phyloP scores from a whole-genome alignment of 2,329 filamentous ascomycete species.

The Trichoderma endophyticum region DNA sequence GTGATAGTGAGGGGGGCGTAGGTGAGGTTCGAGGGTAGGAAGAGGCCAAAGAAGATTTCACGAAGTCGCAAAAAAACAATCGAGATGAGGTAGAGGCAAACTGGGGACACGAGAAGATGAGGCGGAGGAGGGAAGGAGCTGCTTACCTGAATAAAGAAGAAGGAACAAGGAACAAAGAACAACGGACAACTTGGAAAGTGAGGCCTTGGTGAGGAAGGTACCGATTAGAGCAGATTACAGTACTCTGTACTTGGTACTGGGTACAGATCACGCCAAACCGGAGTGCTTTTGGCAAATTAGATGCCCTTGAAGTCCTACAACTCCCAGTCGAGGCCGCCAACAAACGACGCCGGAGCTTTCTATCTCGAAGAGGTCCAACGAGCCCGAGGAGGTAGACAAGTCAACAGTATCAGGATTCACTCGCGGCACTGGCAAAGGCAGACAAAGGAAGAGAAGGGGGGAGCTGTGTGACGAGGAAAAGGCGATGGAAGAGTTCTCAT shows the following conservation, averaged over 20 bases:
- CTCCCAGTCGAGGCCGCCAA: not conserved
- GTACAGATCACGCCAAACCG: not conserved
- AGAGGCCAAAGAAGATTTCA: not conserved
- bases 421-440: slow-evolving; percentile 1
- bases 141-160: slow-evolving; percentile 15
- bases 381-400: not conserved
- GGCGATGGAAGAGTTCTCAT: slow-evolving; percentile 8
- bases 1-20: not conserved
- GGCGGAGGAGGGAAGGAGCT: not conserved
- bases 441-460: not conserved
- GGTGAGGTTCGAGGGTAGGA: not conserved
- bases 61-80: not conserved
- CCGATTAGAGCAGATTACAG: slow-evolving; percentile 4
- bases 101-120: not conserved
- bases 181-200: not conserved
- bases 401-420: slow-evolving; percentile 7
- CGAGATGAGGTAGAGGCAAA: not conserved
- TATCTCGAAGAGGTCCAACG: not conserved
- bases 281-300: not conserved
- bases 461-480: slow-evolving; percentile 4
- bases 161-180: not conserved
- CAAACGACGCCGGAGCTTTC: not conserved
- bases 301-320: slow-evolving; percentile 5
- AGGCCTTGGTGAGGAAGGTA: slow-evolving; percentile 12
- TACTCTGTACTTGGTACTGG: not conserved